Evolutionary conservation across 345 rosid genomes (phyloP).

Genomic region (Salix purpurea): DNA sequence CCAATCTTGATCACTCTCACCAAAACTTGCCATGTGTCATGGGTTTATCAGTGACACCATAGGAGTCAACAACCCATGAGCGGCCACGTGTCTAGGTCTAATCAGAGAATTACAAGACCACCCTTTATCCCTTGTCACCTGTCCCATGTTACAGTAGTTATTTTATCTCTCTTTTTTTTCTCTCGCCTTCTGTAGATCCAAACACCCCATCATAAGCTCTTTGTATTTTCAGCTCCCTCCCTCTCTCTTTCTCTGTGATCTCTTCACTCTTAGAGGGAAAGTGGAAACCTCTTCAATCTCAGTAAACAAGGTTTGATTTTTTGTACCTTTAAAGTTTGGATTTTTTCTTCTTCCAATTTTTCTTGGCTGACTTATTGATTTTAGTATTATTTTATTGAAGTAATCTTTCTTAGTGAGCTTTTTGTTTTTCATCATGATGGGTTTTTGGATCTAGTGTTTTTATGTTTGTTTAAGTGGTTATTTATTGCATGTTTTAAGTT

Average conservation of each 20-base stretch:
- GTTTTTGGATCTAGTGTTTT: conserved; percentile 27
- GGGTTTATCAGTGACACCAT: conserved; percentile 6
- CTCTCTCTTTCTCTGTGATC: conserved; percentile 6
- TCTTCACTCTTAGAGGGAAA: conserved; percentile 5
- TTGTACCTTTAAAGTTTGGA: neutral
- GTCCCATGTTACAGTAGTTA: conserved; percentile 32
- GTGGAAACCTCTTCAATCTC: conserved; percentile 3
- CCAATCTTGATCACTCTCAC: neutral
- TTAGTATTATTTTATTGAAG: neutral
- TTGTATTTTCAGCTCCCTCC: neutral
- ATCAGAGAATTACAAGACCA: conserved; percentile 17
- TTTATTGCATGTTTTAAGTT: neutral
- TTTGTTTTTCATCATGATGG: conserved; percentile 11
- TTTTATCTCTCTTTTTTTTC: conserved; percentile 1
- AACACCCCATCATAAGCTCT: neutral
- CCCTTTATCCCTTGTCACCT: conserved; percentile 9
- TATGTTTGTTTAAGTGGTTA: neutral
- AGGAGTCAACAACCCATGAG: neutral
- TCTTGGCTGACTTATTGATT: neutral
- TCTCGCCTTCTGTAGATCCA: conserved; percentile 33
- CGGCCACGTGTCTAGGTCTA: conserved; percentile 21
- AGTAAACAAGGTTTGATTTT: conserved; percentile 32
- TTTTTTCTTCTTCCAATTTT: neutral
- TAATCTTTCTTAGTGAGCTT: neutral
- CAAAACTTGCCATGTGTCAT: conserved; percentile 25